A percentile compares a stretch with the other conserved stretches of the same genome.
Conservation (phyloP, 106 monocot species). For the Acorus calamus region DNA sequence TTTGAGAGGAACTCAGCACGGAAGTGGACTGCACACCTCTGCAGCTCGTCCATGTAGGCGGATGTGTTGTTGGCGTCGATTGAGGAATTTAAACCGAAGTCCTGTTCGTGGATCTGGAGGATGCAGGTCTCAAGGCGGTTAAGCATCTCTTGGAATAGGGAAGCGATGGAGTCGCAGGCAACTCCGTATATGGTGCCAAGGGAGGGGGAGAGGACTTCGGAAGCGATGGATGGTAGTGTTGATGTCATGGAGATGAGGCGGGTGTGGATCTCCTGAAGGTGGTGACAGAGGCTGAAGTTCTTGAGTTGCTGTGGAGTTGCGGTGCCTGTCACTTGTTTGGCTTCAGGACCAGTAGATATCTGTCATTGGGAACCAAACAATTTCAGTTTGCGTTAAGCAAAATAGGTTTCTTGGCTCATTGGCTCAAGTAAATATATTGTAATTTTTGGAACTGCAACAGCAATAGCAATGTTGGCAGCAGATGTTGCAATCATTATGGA, state of each 20-base stretch:
- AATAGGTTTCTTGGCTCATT: too few species aligned
- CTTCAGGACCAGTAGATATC: conserved; percentile 86
- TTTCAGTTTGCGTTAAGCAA: too few species aligned
- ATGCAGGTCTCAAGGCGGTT: conserved; percentile 69
- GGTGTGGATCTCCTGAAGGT: conserved; percentile 76
- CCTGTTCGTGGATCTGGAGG: conserved; percentile 71
- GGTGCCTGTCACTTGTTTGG: conserved; percentile 77
- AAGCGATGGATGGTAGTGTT: conserved; percentile 43
- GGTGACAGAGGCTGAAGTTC: conserved; percentile 81
- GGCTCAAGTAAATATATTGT: too few species aligned
- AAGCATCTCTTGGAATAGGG: conserved; percentile 86
- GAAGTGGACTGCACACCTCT: conserved; percentile 41
- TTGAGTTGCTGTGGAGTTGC: conserved; percentile 72
- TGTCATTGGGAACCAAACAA: conserved; percentile 6
- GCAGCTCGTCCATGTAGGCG: conserved; percentile 82
- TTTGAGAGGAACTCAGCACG: too few species aligned
- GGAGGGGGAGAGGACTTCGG: conserved; percentile 61
- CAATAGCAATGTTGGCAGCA: too few species aligned
- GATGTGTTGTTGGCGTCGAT: conserved; percentile 69
- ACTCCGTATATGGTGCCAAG: conserved; percentile 66
- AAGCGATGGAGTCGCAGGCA: conserved; percentile 69
- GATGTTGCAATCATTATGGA: too few species aligned
- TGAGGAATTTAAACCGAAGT: conserved; percentile 46
- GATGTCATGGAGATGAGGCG: conserved; percentile 33
- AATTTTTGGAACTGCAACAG: too few species aligned